phyloP scores from a whole-genome alignment of 176 grass and related monocot genomes.

The Aechmea fasciata region DNA sequence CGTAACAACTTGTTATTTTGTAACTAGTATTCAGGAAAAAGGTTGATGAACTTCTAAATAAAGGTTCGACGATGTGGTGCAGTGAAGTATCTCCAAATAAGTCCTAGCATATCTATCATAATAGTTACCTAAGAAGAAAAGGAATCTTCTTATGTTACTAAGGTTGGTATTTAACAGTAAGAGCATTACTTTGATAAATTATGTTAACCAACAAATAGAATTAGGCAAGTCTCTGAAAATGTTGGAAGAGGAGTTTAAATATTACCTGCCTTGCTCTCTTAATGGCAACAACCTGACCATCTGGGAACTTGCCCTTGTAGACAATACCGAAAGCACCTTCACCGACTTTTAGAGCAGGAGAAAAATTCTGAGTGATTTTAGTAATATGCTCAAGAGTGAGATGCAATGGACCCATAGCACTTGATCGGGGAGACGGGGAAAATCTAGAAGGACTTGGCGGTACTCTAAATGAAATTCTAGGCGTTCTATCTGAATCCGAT shows the following conservation, averaged over 20 bases:
- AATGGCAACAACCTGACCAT: slow-evolving; percentile 57
- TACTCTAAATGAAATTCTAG: slow-evolving; percentile 44
- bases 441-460: slow-evolving; percentile 81
- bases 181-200: background rate
- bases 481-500: slow-evolving; percentile 48
- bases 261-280: slow-evolving; percentile 86
- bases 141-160: background rate
- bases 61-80: too few relatives aligned
- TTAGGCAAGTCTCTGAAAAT: slow-evolving; percentile 7
- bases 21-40: too few relatives aligned
- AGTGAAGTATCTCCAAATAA: too few relatives aligned
- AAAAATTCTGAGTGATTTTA: slow-evolving; percentile 87
- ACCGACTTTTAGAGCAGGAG: slow-evolving; percentile 47
- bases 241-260: slow-evolving; percentile 3
- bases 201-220: background rate
- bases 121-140: too few relatives aligned
- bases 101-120: too few relatives aligned
- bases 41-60: too few relatives aligned
- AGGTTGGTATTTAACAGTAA: background rate
- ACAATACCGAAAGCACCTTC: slow-evolving; percentile 82
- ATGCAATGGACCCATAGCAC: slow-evolving; percentile 52
- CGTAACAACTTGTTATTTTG: too few relatives aligned
- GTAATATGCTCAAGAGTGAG: slow-evolving; percentile 61
- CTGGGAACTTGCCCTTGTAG: slow-evolving; percentile 61
- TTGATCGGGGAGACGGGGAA: slow-evolving; percentile 54